Percentiles rank a stretch among this genome's conserved stretches.
Conservation (phyloP, 2,329 filamentous ascomycete genomes). For the Zymoseptoria brevis region DNA sequence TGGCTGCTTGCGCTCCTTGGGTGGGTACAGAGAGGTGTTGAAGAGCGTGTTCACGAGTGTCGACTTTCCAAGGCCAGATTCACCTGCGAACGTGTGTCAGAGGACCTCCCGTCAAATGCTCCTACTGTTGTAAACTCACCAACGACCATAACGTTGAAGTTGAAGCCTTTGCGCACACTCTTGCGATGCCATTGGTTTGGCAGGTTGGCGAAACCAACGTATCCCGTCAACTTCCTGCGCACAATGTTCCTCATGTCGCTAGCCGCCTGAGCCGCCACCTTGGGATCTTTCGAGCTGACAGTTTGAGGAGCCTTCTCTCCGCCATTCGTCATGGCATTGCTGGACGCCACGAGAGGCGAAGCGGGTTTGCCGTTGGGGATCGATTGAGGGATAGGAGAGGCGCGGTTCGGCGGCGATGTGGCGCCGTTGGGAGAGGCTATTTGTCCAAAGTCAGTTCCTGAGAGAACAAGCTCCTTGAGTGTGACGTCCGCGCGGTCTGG, state of each 20-base stretch:
- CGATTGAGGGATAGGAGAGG: conserved; percentile 39
- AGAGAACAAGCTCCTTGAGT: conserved; percentile 10
- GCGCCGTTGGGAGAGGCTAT: conserved; percentile 39
- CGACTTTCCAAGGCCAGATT: conserved; percentile 98
- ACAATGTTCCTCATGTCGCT: conserved; percentile 81
- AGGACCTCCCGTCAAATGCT: conserved; percentile 1
- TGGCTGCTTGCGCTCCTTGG: conserved; percentile 95
- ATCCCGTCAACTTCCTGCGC: conserved; percentile 93
- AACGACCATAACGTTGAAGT: conserved; percentile 99
- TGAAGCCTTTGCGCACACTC: conserved; percentile 99
- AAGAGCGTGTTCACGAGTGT: conserved; percentile 98
- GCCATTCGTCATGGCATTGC: conserved; percentile 48
- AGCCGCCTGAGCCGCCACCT: conserved; percentile 44
- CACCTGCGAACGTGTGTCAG: conserved; percentile 52
- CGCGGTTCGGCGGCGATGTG: conserved; percentile 38
- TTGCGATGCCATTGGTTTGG: conserved; percentile 99
- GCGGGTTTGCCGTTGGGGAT: conserved; percentile 44
- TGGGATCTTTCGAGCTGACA: conserved; percentile 57
- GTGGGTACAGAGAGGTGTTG: conserved; percentile 98
- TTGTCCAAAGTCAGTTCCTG: conserved; percentile 13
- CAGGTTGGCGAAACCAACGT: conserved; percentile 96
- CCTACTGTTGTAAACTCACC: conserved; percentile 54
- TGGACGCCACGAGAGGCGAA: conserved; percentile 51
- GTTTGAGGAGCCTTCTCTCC: conserved; percentile 46
- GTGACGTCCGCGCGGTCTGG: conserved; percentile 18